These are phyloP conservation scores for Dittrichia graveolens DNA, from an alignment of 129 eudicot species.

Conservation along the genomic window DNA sequence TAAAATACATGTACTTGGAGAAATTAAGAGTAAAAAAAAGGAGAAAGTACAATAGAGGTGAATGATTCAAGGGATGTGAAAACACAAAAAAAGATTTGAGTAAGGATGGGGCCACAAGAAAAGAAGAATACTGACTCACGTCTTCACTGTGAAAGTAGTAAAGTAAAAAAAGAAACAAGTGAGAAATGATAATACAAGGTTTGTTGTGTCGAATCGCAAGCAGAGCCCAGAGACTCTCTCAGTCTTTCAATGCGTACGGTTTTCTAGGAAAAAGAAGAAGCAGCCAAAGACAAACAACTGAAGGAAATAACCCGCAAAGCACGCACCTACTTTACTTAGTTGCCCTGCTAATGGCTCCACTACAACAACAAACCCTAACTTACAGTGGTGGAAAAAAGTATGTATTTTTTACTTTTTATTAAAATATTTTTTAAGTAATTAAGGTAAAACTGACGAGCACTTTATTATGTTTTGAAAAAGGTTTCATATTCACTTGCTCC, in stretches of 20 bases:
- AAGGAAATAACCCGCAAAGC: conserved; percentile 39
- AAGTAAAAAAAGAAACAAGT: background rate
- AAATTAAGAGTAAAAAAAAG: background rate
- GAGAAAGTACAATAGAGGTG: background rate
- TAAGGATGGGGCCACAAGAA: conserved; percentile 19
- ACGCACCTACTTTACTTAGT: conserved; percentile 30
- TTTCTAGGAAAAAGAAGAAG: background rate
- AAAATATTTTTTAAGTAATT: conserved; percentile 13
- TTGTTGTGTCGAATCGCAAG: conserved; percentile 46
- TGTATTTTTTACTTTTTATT: background rate
- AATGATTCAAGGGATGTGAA: conserved; percentile 47
- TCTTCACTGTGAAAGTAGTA: background rate
- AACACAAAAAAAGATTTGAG: conserved; percentile 32
- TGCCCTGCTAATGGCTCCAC: conserved; percentile 6
- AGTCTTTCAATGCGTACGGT: conserved; percentile 30
- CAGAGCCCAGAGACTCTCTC: conserved; percentile 32
- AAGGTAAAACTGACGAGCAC: conserved; percentile 30
- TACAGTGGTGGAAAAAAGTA: conserved; percentile 8
- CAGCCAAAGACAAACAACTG: background rate
- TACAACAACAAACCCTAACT: conserved; percentile 36
- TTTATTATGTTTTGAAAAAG: conserved; percentile 31
- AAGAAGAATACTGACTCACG: conserved; percentile 27
- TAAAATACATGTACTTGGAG: background rate
- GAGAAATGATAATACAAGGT: conserved; percentile 44
- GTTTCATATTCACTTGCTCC: conserved; percentile 39